Base-by-base conservation (phyloP, 345 rosid species). In the Eutrema japonicum region DNA sequence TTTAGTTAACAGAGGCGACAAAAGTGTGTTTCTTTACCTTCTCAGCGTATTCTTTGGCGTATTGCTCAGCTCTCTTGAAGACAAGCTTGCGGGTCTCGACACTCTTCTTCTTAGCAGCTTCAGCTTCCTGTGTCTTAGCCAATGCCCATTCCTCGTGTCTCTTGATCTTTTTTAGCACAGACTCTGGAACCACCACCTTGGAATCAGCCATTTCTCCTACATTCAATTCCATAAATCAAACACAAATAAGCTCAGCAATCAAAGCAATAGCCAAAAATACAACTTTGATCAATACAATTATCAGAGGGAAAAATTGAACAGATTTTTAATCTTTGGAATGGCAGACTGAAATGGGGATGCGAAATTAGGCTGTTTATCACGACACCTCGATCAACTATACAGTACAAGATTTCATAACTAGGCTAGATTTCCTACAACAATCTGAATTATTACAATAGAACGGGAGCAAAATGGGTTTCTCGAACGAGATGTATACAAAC, bases 101-200 rank as follows among this genome's bases (percentile, higher is more conserved):
- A 32, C 66, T 79, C 75, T 88, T 85, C 80, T 83, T 78, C 87
- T 85, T 90, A 6, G 65, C 54, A 43, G 76, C 83, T 59, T 68
- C 81, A 30, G 82, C 36, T 57, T 78, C 92, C 10, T 77, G 74
- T 29, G 54, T 87, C 79, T 86, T 89, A 0, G 83, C 82, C 69
- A 83, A 47, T 10, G 74, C 74, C 78, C 81, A 78, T 32, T 73
- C 74, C 41, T 83, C 95, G 27, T 75, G 75, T 22, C 92, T 92
- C 87, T 92, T 92, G 49, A 76, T 77, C 85, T 92, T 92, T 77
- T 78, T 78, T 0, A 90, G 50, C 30, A 83, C 84, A 0, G 96
- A 87, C 81, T 92, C 98, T 0, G 96, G 95, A 29, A 90, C 52
- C 8, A 84, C 81, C 29, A 46, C 64, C 77, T 80, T 80, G 3